Conservation (phyloP, 2,329 filamentous ascomycete genomes). For the Microsporum ferrugineum region DNA sequence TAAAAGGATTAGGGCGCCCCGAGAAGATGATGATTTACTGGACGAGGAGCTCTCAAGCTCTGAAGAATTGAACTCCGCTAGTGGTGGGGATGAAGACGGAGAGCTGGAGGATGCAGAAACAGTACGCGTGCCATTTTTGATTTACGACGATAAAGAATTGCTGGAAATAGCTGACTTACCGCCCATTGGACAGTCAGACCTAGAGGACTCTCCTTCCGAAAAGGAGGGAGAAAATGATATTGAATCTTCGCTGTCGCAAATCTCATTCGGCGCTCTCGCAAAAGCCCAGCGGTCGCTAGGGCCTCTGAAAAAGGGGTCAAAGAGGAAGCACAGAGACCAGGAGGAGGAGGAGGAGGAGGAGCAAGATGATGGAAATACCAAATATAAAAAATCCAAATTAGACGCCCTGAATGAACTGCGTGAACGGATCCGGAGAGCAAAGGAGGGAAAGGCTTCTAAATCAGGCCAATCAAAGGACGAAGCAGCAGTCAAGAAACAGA, state of each 20-base stretch:
- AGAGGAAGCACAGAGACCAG: background rate
- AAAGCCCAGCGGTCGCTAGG: slow-evolving; percentile 66
- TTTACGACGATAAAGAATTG: too few relatives aligned
- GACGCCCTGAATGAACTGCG: slow-evolving; percentile 29
- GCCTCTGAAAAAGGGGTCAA: slow-evolving; percentile 15
- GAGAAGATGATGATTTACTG: slow-evolving; percentile 26
- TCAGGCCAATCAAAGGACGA: slow-evolving; percentile 22
- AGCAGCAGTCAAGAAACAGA: slow-evolving; percentile 23
- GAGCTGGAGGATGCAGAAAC: slow-evolving; percentile 27
- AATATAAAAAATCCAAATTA: background rate
- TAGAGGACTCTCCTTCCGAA: background rate
- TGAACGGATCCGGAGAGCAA: slow-evolving; percentile 30
- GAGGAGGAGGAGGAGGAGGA: slow-evolving; percentile 8
- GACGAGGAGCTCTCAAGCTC: slow-evolving; percentile 1
- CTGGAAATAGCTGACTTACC: background rate
- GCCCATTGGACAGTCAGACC: slow-evolving; percentile 7
- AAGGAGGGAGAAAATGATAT: slow-evolving; percentile 24
- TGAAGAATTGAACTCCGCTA: background rate
- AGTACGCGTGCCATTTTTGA: slow-evolving; percentile 11
- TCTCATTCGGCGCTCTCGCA: slow-evolving; percentile 84
- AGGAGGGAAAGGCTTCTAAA: slow-evolving; percentile 31
- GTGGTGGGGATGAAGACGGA: slow-evolving; percentile 16
- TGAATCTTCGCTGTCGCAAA: slow-evolving; percentile 40
- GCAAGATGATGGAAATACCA: background rate
- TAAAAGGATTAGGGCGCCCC: slow-evolving; percentile 32